Percentiles rank a stretch among this genome's conserved stretches.
phyloP scores from a whole-genome alignment of 176 grass and related monocot genomes.

The Thinopyrum elongatum region DNA sequence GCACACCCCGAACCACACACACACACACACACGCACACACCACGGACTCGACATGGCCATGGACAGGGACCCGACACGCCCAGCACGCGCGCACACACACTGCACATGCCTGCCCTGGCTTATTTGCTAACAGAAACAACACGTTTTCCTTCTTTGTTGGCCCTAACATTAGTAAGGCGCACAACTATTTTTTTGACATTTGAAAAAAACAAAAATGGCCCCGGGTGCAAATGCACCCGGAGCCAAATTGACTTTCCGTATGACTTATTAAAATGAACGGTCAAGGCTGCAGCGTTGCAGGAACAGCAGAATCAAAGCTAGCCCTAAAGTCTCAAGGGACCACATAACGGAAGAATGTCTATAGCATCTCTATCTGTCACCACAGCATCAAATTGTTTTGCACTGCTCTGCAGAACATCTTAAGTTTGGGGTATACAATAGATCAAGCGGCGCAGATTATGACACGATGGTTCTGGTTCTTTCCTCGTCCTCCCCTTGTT shows the following conservation, averaged over 20 bases:
- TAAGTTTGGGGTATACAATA: slow-evolving; percentile 31
- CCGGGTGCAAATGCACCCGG: no score
- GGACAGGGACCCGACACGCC: no score
- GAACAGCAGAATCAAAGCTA: slow-evolving; percentile 14
- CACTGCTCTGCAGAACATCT: slow-evolving; percentile 18
- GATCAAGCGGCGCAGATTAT: slow-evolving; percentile 2
- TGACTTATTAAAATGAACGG: background rate
- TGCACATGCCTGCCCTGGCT: no score
- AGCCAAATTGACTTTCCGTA: no score
- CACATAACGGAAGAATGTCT: slow-evolving; percentile 15
- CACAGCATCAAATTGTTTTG: slow-evolving; percentile 11
- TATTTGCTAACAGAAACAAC: no score
- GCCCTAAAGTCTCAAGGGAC: background rate
- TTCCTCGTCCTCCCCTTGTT: slow-evolving; percentile 47
- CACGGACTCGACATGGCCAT: no score
- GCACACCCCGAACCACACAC: no score
- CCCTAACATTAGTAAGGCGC: background rate
- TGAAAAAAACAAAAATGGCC: no score
- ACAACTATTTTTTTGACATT: no score
- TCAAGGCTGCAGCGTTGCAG: slow-evolving; percentile 26
- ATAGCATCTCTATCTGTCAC: slow-evolving; percentile 35
- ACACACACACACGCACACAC: no score
- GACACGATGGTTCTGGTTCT: slow-evolving; percentile 35
- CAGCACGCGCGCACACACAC: no score
- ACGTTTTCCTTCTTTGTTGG: no score